phyloP scores from a whole-genome alignment of 768 basidiomycete species.

The Rickenella mellea region DNA sequence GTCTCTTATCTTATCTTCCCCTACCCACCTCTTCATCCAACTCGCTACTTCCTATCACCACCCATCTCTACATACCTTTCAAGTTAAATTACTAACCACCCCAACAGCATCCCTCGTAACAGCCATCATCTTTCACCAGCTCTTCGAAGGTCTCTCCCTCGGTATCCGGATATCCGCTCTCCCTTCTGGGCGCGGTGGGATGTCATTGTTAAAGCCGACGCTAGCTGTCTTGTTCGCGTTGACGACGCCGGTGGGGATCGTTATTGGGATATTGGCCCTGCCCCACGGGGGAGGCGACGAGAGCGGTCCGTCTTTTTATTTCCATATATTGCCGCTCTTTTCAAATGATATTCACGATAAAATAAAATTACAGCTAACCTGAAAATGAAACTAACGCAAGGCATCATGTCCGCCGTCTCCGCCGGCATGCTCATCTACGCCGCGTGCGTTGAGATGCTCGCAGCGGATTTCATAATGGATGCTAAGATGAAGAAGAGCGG shows the following conservation, averaged over 20 bases:
- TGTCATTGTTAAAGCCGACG: conserved; percentile 35
- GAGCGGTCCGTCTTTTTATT: conserved; percentile 16
- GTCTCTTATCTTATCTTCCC: conserved; percentile 16
- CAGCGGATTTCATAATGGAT: conserved; percentile 77
- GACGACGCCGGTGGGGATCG: conserved; percentile 66
- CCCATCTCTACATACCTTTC: background rate
- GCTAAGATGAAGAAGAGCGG: conserved; percentile 25
- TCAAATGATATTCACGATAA: background rate
- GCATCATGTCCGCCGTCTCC: conserved; percentile 72
- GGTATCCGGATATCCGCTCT: conserved; percentile 72
- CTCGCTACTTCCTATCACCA: background rate
- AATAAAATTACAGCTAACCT: background rate
- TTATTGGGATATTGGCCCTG: conserved; percentile 44
- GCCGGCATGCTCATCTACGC: conserved; percentile 82
- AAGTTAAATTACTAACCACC: background rate
- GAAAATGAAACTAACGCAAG: conserved; percentile 45
- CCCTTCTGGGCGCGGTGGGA: conserved; percentile 25
- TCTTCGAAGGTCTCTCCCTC: conserved; percentile 77
- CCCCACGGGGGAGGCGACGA: conserved; percentile 18
- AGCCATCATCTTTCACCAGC: conserved; percentile 73
- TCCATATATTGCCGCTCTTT: conserved; percentile 2
- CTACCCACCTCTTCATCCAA: background rate
- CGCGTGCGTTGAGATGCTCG: conserved; percentile 80
- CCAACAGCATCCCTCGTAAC: conserved; percentile 56
- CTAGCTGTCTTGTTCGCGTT: conserved; percentile 60